phyloP scores from a whole-genome alignment of 441 rosid species.

The Raphanus hybrid region DNA sequence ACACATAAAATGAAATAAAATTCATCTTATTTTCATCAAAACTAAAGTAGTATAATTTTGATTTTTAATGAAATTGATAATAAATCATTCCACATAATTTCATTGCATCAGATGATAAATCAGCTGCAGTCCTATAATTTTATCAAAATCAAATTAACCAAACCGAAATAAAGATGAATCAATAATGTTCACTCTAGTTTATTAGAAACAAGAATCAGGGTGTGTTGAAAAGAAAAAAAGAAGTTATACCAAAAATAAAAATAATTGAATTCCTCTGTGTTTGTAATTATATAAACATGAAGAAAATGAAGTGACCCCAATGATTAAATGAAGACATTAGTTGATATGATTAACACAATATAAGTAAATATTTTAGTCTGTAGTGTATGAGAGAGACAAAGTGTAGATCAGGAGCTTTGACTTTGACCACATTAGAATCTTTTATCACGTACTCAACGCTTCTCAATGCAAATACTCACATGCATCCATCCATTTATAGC shows the following conservation, averaged over 20 bases:
- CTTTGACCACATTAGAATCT: slow-evolving; percentile 40
- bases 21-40: no score
- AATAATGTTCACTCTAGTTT: background rate
- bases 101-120: no score
- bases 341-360: no score
- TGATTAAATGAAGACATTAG: slow-evolving; percentile 23
- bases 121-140: no score
- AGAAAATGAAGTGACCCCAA: slow-evolving; percentile 3
- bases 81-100: no score
- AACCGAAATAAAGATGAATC: background rate
- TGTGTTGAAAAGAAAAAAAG: slow-evolving; percentile 3
- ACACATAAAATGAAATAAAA: no score
- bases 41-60: no score
- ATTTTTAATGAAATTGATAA: no score
- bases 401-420: slow-evolving; percentile 24
- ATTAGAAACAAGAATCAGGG: background rate
- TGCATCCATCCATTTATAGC: slow-evolving; percentile 31
- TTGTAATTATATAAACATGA: no score
- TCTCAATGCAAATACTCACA: slow-evolving; percentile 37
- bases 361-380: background rate
- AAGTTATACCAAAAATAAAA: slow-evolving; percentile 8
- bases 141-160: background rate
- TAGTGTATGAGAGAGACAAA: background rate
- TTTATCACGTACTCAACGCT: slow-evolving; percentile 26
- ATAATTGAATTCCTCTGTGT: background rate